Base-by-base conservation (phyloP, 768 basidiomycete genomes). In the Termitomyces heimii region DNA sequence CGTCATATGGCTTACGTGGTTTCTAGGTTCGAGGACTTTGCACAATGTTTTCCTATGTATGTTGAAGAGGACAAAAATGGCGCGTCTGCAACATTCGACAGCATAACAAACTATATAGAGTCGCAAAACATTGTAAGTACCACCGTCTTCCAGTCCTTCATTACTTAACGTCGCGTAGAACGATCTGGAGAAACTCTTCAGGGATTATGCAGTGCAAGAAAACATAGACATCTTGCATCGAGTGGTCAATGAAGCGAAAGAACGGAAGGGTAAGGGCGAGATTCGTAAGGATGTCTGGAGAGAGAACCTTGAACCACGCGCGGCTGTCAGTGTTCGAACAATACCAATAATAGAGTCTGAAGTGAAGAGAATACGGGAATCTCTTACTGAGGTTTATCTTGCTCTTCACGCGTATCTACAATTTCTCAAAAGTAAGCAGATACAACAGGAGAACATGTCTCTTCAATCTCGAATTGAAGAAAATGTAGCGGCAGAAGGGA, bases 21-120 rank as follows among this genome's bases (percentile, higher is more conserved):
- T 58, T n/a, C 31, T 13, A 84, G 82, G 52, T 82, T 77, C 60
- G 77, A 82, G 60, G 80, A 82, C 60, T 83, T 83, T 61, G 75
- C 79, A 32, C 82, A 87, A 71, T 88, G 85, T 65, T 88, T 87
- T 62, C 76, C 84, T 6, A 67, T 82, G 29, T 87, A 83, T 66
- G 83, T 81, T 31, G 81, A 86, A 61, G 84, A 86, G 61, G 83
- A 85, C 58, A 82, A 80, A 57, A 82, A 85, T 52, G 80, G 83
- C 12, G 79, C 84, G 1, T 75, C 77, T 29, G 80, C 79, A 3
- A 82, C 82, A 1, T 86, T 78, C 65, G 84, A 84, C 55, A 82
- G 81, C 18, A 82, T 92, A 18, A 83, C 88, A 5, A 76, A 82
- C 60, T 87, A 88, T 54, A 86, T 90, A 64, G 88, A 91, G 62